A percentile compares a stretch with the other conserved stretches of the same genome.
phyloP scores from a whole-genome alignment of 1,284 basidiomycete genomes.

The Ceraceosorus bombacis region DNA sequence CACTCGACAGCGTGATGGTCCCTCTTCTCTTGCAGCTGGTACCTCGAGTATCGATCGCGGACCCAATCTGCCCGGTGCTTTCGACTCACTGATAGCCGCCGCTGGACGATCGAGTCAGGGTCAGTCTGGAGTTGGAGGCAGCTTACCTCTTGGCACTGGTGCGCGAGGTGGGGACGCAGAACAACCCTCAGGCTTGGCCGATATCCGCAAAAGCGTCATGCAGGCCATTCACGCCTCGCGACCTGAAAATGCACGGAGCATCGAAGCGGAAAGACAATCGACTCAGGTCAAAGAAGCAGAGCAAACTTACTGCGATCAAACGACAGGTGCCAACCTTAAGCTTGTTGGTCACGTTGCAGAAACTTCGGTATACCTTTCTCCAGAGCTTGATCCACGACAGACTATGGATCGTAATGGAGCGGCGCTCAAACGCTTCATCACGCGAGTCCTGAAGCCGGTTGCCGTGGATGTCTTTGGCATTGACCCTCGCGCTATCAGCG shows the following conservation, averaged over 20 bases:
- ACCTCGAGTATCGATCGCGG: background rate
- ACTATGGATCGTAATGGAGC: slow-evolving; percentile 40
- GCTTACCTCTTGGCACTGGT: no score
- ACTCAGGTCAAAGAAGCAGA: slow-evolving; percentile 49
- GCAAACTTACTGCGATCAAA: slow-evolving; percentile 49
- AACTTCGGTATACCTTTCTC: slow-evolving; percentile 46
- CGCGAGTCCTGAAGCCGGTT: slow-evolving; percentile 44
- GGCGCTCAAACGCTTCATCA: slow-evolving; percentile 45
- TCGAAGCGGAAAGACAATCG: slow-evolving; percentile 17
- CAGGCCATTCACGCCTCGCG: slow-evolving; percentile 47
- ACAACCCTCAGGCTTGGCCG: no score
- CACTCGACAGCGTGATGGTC: background rate
- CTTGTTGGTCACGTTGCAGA: slow-evolving; percentile 48
- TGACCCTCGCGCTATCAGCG: slow-evolving; percentile 62
- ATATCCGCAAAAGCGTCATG: slow-evolving; percentile 31
- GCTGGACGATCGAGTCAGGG: background rate
- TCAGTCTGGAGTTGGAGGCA: no score
- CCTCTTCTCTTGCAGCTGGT: slow-evolving; percentile 1
- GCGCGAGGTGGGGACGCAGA: no score
- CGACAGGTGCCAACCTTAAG: slow-evolving; percentile 46
- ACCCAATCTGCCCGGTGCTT: background rate
- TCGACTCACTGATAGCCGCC: background rate
- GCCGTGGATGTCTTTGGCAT: slow-evolving; percentile 47
- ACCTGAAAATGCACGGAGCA: slow-evolving; percentile 48
- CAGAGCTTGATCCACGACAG: slow-evolving; percentile 28